Base-by-base conservation (phyloP, 1,139 yeast species). In the Pichia sp. region DNA sequence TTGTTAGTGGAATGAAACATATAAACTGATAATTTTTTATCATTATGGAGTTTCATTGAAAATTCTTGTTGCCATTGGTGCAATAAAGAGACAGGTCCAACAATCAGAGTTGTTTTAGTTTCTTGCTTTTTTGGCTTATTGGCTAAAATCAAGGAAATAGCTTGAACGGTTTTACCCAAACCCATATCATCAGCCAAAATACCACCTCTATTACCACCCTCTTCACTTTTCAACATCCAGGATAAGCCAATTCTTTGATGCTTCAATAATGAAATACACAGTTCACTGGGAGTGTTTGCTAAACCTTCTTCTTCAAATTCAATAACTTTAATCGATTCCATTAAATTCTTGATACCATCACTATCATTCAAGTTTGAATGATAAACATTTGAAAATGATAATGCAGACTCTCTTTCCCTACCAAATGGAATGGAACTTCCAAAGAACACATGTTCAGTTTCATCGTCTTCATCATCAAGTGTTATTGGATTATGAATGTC, bases 171-270 rank as follows among this genome's bases (percentile, higher is more conserved):
- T 64, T 89, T 90, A 52, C 96, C 97, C 30, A 89, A 69, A 30
- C 96, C 97, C 97, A 89, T 89, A 68, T 86, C 96, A 67, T 89
- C 97, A 0, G 96, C 96, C 38, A 89, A 68, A 29, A 89, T 74
- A 2, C 96, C 96, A 26, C 97, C 97, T 53, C 74, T 74, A 45
- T 70, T 72, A 29, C 62, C 66, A 3, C 74, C 66, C n/a, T 71
- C 68, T 58, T 88, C 96, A 73, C 77, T 80, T 36, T 82, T 72
- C 42, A 76, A 59, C 56, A 92, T 68, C 97, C 97, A 92, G 4
- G 82, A 75, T 27, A 92, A 71, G 1, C 97, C 97, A 52, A 83
- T 71, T 48, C 88, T 73, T 67, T 92, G 98, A 68, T 92, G 97
- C 55, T 82, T 86, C 63, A 89, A 67, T 25, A 88, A 69, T 39